Evolutionary conservation across 2,329 filamentous ascomycete species (phyloP).

Genomic region (Cercospora janseana): DNA sequence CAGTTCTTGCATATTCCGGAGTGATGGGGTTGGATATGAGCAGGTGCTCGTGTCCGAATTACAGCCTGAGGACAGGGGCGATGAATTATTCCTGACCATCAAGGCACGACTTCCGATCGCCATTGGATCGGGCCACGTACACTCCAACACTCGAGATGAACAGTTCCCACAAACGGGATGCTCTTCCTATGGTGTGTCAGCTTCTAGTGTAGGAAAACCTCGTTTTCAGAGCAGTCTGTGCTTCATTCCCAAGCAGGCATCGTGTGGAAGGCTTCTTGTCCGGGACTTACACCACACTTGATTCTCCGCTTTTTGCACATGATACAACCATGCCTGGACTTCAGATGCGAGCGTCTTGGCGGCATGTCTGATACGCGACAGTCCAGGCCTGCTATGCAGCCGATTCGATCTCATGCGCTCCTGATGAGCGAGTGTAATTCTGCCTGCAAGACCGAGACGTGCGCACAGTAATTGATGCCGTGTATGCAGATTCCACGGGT

Average conservation of each 20-base stretch:
- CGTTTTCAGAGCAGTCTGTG: too few species aligned
- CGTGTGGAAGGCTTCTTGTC: background rate
- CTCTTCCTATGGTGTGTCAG: conserved; percentile 9
- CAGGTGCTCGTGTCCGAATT: conserved; percentile 7
- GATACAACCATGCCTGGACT: conserved; percentile 20
- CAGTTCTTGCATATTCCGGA: conserved; percentile 16
- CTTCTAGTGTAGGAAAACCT: too few species aligned
- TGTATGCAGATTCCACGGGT: too few species aligned
- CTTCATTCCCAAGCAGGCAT: background rate
- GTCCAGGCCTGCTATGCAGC: too few species aligned
- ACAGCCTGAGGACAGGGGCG: conserved; percentile 7
- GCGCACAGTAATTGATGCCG: too few species aligned
- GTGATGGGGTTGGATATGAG: background rate
- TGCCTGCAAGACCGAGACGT: too few species aligned
- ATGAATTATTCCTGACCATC: background rate
- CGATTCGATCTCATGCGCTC: too few species aligned
- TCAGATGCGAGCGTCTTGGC: conserved; percentile 20
- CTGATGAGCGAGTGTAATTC: too few species aligned
- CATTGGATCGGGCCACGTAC: conserved; percentile 10
- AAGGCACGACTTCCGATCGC: background rate
- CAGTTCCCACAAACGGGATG: conserved; percentile 20
- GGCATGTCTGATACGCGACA: too few species aligned
- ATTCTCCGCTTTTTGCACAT: conserved; percentile 22
- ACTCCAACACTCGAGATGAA: conserved; percentile 14
- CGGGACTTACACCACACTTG: conserved; percentile 15